phyloP scores from a whole-genome alignment of 2,329 filamentous ascomycete species.

The Aspergillus tanneri region DNA sequence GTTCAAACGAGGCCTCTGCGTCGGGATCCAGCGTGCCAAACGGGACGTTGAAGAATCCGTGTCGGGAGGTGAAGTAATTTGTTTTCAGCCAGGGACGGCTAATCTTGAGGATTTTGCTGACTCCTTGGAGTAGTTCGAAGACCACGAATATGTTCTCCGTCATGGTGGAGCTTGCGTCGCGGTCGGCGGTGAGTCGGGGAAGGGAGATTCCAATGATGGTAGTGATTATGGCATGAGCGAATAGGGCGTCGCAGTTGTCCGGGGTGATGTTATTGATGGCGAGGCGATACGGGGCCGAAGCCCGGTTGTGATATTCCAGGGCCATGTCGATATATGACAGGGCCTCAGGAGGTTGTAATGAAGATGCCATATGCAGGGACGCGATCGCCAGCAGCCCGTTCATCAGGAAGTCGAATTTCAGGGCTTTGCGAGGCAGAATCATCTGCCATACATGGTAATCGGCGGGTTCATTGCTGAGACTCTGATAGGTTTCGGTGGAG shows the following conservation, averaged over 20 bases:
- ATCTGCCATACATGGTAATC: slow-evolving; percentile 42
- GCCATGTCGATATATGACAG: slow-evolving; percentile 38
- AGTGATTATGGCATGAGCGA: slow-evolving; percentile 39
- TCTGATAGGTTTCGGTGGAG: slow-evolving; percentile 48
- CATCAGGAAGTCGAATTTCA: slow-evolving; percentile 44
- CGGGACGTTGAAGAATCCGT: slow-evolving; percentile 47
- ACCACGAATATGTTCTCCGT: slow-evolving; percentile 38
- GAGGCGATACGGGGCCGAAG: slow-evolving; percentile 35
- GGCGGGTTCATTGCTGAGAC: slow-evolving; percentile 35
- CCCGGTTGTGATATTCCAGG: slow-evolving; percentile 37
- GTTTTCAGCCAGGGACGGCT: slow-evolving; percentile 47
- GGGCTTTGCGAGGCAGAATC: slow-evolving; percentile 40
- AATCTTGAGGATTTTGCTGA: slow-evolving; percentile 35
- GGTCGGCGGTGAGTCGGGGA: slow-evolving; percentile 32
- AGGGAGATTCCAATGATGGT: slow-evolving; percentile 38
- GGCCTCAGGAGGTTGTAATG: slow-evolving; percentile 28
- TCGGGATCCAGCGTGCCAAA: slow-evolving; percentile 23
- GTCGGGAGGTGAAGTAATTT: slow-evolving; percentile 51
- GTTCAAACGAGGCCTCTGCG: slow-evolving; percentile 28
- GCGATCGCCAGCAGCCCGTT: slow-evolving; percentile 43
- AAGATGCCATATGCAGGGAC: slow-evolving; percentile 41
- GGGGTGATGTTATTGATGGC: slow-evolving; percentile 37
- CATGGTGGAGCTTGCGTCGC: slow-evolving; percentile 32
- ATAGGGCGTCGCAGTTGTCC: slow-evolving; percentile 39
- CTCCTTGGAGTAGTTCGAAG: slow-evolving; percentile 38